Conservation (phyloP, 2,329 filamentous ascomycete genomes). For the Phialocephala subalpina region DNA sequence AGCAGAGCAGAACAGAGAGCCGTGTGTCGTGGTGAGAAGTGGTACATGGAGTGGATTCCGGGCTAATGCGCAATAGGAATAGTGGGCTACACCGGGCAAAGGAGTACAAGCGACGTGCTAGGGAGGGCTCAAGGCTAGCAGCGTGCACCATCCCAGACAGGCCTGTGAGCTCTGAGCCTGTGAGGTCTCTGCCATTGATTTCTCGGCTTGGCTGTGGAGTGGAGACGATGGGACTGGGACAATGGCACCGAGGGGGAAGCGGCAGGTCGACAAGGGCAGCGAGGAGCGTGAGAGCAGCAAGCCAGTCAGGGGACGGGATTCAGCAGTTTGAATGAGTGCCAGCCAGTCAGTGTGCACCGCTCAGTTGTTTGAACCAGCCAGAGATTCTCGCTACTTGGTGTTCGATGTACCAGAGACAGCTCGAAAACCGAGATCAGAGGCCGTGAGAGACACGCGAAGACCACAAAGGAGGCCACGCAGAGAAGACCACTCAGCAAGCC, state of each 20-base stretch:
- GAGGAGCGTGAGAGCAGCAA: neutral
- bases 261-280: slow-evolving; percentile 5
- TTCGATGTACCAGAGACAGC: neutral
- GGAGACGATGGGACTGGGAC: neutral
- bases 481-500: neutral
- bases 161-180: neutral
- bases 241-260: neutral
- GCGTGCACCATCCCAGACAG: neutral
- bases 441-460: slow-evolving; percentile 9
- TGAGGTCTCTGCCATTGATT: slow-evolving; percentile 6
- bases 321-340: neutral
- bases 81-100: neutral
- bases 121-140: neutral
- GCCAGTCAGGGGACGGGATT: neutral
- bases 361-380: slow-evolving; percentile 2
- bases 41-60: neutral
- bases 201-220: neutral
- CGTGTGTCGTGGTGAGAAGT: slow-evolving; percentile 9
- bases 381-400: neutral
- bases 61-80: neutral
- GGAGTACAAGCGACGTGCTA: no score
- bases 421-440: slow-evolving; percentile 1
- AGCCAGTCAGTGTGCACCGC: neutral
- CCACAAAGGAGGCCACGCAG: neutral
- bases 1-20: neutral